Evolutionary conservation across 2,329 filamentous ascomycete genomes (phyloP).

Genomic region (Trichoderma hamatum): DNA sequence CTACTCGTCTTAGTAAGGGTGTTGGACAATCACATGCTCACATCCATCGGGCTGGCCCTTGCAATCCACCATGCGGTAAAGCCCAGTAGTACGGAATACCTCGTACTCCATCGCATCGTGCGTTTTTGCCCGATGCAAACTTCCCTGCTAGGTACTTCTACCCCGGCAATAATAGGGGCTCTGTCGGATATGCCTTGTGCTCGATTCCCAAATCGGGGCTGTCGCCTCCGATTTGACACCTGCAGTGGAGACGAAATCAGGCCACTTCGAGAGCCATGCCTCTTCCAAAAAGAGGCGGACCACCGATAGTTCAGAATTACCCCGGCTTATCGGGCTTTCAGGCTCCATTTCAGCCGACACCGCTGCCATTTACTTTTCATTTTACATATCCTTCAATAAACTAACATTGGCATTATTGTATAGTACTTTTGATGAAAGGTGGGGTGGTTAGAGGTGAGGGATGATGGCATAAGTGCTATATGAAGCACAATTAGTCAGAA

Average conservation of each 20-base stretch:
- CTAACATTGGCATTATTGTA: neutral
- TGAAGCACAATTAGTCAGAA: neutral
- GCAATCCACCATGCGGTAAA: neutral
- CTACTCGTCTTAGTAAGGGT: neutral
- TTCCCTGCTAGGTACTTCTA: neutral
- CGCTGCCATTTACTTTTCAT: neutral
- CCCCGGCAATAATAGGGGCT: neutral
- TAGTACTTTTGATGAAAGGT: neutral
- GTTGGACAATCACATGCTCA: neutral
- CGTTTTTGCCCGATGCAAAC: neutral
- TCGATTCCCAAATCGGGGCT: conserved; percentile 6
- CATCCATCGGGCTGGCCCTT: neutral
- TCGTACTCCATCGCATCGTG: neutral
- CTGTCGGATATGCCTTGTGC: neutral
- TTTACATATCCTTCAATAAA: neutral
- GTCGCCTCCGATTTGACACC: conserved; percentile 13
- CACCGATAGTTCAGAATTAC: neutral
- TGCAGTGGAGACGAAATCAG: conserved; percentile 12
- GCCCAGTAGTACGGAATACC: neutral
- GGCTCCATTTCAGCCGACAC: conserved; percentile 22
- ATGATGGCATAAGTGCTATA: neutral
- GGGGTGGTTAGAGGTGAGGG: neutral
- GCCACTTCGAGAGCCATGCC: conserved; percentile 9
- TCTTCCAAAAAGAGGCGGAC: neutral
- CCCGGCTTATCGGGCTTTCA: conserved; percentile 1